Evolutionary conservation across 2,329 filamentous ascomycete species (phyloP).

Genomic region (Dactylonectria macrodidyma): DNA sequence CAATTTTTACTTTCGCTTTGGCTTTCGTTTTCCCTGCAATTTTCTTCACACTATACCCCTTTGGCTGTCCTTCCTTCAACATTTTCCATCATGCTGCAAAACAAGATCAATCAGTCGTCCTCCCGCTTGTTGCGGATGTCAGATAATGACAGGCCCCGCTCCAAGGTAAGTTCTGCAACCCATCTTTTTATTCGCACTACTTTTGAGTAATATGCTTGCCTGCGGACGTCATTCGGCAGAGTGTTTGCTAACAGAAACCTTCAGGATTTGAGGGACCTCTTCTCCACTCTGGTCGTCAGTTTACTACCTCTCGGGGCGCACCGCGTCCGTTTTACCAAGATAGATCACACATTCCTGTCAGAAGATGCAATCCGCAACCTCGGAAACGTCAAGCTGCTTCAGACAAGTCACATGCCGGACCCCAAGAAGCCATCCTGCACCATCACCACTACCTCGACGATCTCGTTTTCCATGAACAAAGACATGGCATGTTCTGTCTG

Average conservation of each 20-base stretch:
- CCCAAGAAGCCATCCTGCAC: slow-evolving; percentile 95
- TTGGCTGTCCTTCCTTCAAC: too few relatives aligned
- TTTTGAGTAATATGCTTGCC: not conserved
- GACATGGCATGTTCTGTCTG: slow-evolving; percentile 98
- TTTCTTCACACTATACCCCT: too few relatives aligned
- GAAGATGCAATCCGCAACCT: slow-evolving; percentile 99
- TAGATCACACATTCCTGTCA: slow-evolving; percentile 94
- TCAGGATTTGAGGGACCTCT: slow-evolving; percentile 97
- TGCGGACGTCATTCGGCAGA: not conserved
- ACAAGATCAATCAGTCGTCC: slow-evolving; percentile 78
- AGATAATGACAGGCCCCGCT: slow-evolving; percentile 94
- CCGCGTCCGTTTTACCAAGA: slow-evolving; percentile 88
- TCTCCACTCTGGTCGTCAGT: slow-evolving; percentile 95
- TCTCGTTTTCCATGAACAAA: slow-evolving; percentile 98
- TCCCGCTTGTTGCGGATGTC: slow-evolving; percentile 97
- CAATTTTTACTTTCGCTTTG: too few relatives aligned
- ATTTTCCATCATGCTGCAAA: not conserved
- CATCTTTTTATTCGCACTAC: not conserved
- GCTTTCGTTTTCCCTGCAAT: too few relatives aligned
- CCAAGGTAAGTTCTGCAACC: slow-evolving; percentile 75
- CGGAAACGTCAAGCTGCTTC: slow-evolving; percentile 96
- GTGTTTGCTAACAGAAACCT: slow-evolving; percentile 6
- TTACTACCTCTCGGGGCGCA: slow-evolving; percentile 87
- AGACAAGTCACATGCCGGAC: slow-evolving; percentile 98
- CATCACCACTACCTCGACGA: slow-evolving; percentile 97